Conservation (phyloP, 371 early-diverging fungal species). For the Haplosporangium sp. region DNA sequence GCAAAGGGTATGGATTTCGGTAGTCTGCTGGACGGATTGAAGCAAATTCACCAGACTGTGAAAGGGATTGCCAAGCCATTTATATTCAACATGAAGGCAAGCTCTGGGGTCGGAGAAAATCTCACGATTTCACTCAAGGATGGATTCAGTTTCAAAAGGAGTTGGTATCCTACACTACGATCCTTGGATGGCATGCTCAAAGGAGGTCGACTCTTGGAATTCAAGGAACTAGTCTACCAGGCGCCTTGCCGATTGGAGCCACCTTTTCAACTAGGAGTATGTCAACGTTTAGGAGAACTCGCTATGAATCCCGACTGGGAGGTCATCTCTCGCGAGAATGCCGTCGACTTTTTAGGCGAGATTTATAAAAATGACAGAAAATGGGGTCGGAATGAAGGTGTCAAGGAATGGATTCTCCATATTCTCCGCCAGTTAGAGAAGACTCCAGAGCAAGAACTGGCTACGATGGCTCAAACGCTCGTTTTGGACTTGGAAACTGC, state of each 20-base stretch:
- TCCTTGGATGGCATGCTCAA: no score
- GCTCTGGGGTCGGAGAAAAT: no score
- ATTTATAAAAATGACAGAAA: not conserved
- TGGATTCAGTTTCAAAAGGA: not conserved
- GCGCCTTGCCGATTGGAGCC: conserved; percentile 1
- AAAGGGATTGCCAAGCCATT: no score
- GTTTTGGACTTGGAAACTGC: no score
- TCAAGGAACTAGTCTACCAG: not conserved
- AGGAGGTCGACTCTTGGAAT: not conserved
- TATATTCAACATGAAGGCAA: no score
- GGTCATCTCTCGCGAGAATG: not conserved
- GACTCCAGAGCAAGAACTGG: no score
- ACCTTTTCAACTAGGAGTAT: no score
- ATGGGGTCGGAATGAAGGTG: not conserved
- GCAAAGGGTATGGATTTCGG: not conserved
- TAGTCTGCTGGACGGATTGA: not conserved
- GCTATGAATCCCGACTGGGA: not conserved
- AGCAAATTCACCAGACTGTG: not conserved
- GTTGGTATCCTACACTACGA: conserved; percentile 1
- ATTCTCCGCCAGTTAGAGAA: not conserved
- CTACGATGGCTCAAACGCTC: no score
- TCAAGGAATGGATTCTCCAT: not conserved
- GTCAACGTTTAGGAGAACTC: conserved; percentile 1
- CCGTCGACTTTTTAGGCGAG: not conserved
- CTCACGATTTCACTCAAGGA: no score